Percentiles rank a stretch among this genome's conserved stretches.
These are phyloP conservation scores for Spergularia bocconei DNA, from an alignment of 148 eudicot species.

Conservation along the genomic window DNA sequence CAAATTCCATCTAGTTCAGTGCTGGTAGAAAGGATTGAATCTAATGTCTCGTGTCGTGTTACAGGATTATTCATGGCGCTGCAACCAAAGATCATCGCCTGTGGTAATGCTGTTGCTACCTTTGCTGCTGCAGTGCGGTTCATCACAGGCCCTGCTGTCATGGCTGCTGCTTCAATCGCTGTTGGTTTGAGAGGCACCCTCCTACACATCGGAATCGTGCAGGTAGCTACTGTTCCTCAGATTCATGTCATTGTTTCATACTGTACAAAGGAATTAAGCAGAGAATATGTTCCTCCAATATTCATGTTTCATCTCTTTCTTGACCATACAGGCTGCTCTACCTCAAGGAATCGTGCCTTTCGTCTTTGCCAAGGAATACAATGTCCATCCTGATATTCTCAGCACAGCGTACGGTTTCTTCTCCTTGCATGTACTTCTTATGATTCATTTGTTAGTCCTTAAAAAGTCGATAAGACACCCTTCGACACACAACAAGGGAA, in stretches of 20 bases:
- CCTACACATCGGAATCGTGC: slow-evolving; percentile 71
- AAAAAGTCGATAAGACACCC: neutral
- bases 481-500: neutral
- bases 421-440: neutral
- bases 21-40: neutral
- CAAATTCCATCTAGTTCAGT: neutral
- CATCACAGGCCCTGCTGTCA: slow-evolving; percentile 74
- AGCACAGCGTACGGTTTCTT: slow-evolving; percentile 36
- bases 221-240: slow-evolving; percentile 31
- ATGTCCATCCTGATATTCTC: slow-evolving; percentile 34
- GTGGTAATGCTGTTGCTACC: slow-evolving; percentile 74
- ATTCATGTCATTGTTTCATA: neutral
- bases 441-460: too few species aligned
- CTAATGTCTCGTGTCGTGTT: slow-evolving; percentile 6
- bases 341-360: slow-evolving; percentile 38
- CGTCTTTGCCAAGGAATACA: slow-evolving; percentile 40
- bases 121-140: slow-evolving; percentile 66
- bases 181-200: slow-evolving; percentile 68
- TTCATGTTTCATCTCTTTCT: too few species aligned
- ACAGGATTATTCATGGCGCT: slow-evolving; percentile 90
- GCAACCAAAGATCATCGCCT: slow-evolving; percentile 74
- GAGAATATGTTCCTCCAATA: too few species aligned
- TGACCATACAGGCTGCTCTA: slow-evolving; percentile 29
- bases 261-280: too few species aligned
- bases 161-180: slow-evolving; percentile 76